Percentiles rank a stretch among this genome's conserved stretches.
These are phyloP conservation scores for Amborella trichopoda DNA, from an alignment of 164 flowering plant genomes.

Conservation along the genomic window DNA sequence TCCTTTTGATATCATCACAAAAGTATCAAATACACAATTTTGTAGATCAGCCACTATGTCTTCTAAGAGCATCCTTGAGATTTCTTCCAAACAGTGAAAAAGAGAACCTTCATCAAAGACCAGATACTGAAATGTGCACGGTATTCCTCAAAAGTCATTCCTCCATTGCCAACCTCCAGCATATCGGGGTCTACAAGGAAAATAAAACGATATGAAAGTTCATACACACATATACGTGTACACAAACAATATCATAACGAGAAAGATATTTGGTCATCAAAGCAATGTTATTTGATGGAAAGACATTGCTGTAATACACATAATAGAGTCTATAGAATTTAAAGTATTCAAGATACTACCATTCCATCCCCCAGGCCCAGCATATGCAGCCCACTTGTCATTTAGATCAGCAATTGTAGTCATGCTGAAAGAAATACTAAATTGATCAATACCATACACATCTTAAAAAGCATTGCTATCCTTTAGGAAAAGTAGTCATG, in stretches of 20 bases:
- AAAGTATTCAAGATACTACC: too few species aligned
- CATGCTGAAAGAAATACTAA: conserved; percentile 45
- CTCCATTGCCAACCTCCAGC: conserved; percentile 98
- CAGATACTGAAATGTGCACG: conserved; percentile 94
- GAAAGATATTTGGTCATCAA: too few species aligned
- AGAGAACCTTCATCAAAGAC: conserved; percentile 91
- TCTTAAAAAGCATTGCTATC: neutral
- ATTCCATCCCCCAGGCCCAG: conserved; percentile 99
- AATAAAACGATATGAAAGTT: too few species aligned
- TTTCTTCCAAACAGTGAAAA: neutral
- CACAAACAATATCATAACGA: too few species aligned
- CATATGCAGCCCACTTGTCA: conserved; percentile 97
- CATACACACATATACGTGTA: too few species aligned
- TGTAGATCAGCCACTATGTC: too few species aligned
- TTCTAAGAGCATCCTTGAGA: too few species aligned
- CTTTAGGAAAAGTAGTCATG: neutral
- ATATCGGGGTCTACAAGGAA: conserved; percentile 91
- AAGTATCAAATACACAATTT: too few species aligned
- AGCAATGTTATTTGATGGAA: too few species aligned
- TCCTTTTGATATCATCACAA: too few species aligned
- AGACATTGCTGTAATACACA: too few species aligned
- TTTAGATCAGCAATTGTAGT: conserved; percentile 83
- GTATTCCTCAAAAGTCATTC: conserved; percentile 81
- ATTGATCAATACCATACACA: conserved; percentile 3
- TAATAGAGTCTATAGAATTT: too few species aligned